Base-by-base conservation (phyloP, 805 yeast genomes). In the Starmerella lactis-condensi region DNA sequence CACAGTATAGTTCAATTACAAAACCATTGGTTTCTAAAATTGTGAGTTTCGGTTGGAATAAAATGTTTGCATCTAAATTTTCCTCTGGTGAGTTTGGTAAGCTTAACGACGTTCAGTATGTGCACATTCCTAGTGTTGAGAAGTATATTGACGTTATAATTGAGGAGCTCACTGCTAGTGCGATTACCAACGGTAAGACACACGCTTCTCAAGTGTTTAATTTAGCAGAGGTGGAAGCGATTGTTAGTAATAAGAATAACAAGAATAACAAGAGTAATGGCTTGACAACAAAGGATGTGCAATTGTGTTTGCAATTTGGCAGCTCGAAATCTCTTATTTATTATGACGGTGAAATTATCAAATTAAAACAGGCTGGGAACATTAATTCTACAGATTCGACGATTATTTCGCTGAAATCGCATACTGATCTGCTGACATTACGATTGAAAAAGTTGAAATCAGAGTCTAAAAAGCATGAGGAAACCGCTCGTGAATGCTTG, bases 21-120 rank as follows among this genome's bases (percentile, higher is more conserved):
- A n/a, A n/a, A n/a, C n/a, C n/a, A n/a, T n/a, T n/a, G n/a, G n/a
- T n/a, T n/a, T n/a, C n/a, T n/a, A n/a, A n/a, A n/a, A n/a, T n/a
- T n/a, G n/a, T n/a, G n/a, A n/a, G n/a, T n/a, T n/a, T n/a, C n/a
- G n/a, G n/a, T n/a, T n/a, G n/a, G n/a, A n/a, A n/a, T n/a, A n/a
- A n/a, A n/a, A n/a, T n/a, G n/a, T n/a, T n/a, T n/a, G n/a, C n/a
- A n/a, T n/a, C n/a, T n/a, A n/a, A n/a, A n/a, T n/a, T n/a, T n/a
- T n/a, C n/a, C n/a, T n/a, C n/a, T n/a, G n/a, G n/a, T n/a, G n/a
- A n/a, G n/a, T n/a, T n/a, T n/a, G n/a, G n/a, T n/a, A n/a, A n/a
- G n/a, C 41, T 52, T 29, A 42, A 39, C 20, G 30, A 29, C 6
- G 50, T 42, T 30, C 40, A 46, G 32, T 52, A 50, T 29, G 43